phyloP scores from a whole-genome alignment of 805 yeast genomes.

The Saccharomycopsis vini region DNA sequence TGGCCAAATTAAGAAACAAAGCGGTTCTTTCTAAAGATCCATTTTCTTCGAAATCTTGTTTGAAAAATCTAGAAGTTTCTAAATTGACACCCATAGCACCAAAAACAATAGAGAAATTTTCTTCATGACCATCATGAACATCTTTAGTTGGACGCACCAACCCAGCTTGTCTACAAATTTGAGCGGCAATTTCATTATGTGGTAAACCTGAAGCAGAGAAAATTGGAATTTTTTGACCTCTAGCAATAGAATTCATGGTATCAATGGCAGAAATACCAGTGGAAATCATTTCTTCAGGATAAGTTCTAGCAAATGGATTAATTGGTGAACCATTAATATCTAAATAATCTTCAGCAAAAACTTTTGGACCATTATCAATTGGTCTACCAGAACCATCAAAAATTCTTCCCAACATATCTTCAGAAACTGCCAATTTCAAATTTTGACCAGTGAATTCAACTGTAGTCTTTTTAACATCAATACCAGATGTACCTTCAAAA shows the following conservation, averaged over 20 bases:
- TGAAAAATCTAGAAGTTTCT: conserved; percentile 97
- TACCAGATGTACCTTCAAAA: conserved; percentile 97
- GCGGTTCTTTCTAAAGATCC: conserved; percentile 98
- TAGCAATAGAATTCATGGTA: conserved; percentile 98
- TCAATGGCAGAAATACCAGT: conserved; percentile 98
- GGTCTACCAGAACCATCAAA: conserved; percentile 99
- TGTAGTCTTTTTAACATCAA: conserved; percentile 94
- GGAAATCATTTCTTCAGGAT: conserved; percentile 99
- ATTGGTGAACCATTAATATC: conserved; percentile 99
- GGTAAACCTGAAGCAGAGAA: conserved; percentile 99
- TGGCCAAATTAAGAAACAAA: conserved; percentile 92
- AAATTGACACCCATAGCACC: conserved; percentile 99
- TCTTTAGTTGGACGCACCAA: conserved; percentile 98
- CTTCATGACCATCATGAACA: conserved; percentile 99
- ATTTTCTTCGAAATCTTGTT: conserved; percentile 98
- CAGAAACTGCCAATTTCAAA: conserved; percentile 89
- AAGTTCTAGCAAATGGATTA: conserved; percentile 95
- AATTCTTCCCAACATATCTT: conserved; percentile 94
- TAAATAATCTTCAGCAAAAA: conserved; percentile 95
- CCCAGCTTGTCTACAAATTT: conserved; percentile 99
- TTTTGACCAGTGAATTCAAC: conserved; percentile 96
- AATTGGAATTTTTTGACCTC: conserved; percentile 99
- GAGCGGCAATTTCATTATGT: conserved; percentile 99
- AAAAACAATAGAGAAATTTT: conserved; percentile 95
- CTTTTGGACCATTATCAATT: conserved; percentile 96